Percentiles rank a stretch among this genome's conserved stretches.
Evolutionary conservation across 2,329 filamentous ascomycete species (phyloP).

Genomic region (Aspergillus phoenicis): DNA sequence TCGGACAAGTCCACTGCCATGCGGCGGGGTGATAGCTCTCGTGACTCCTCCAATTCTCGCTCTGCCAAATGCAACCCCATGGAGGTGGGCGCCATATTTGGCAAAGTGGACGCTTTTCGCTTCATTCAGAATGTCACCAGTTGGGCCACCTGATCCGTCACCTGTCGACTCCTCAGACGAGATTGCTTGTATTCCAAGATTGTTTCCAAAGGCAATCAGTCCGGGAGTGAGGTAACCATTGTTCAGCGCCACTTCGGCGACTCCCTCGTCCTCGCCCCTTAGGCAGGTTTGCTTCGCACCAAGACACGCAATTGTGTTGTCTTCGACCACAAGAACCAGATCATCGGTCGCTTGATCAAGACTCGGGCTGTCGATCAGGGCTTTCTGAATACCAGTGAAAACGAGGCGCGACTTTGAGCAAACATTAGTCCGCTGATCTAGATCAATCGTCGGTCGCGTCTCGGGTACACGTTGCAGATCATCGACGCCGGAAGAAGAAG

Average conservation of each 20-base stretch:
- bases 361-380: not conserved
- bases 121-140: slow-evolving; percentile 47
- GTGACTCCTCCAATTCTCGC: slow-evolving; percentile 62
- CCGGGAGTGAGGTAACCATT: slow-evolving; percentile 8
- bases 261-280: not conserved
- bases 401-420: not conserved
- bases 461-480: not conserved
- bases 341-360: not conserved
- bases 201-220: slow-evolving; percentile 35
- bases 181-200: slow-evolving; percentile 46
- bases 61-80: slow-evolving; percentile 58
- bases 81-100: slow-evolving; percentile 49
- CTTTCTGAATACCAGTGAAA: not conserved
- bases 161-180: slow-evolving; percentile 60
- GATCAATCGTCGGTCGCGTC: not conserved
- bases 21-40: slow-evolving; percentile 60
- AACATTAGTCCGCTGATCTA: not conserved
- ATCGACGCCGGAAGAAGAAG: not conserved
- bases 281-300: not conserved
- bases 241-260: not conserved
- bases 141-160: slow-evolving; percentile 52
- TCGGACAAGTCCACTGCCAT: slow-evolving; percentile 50
- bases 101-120: slow-evolving; percentile 38
- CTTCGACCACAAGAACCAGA: not conserved
- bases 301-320: not conserved